phyloP scores from a whole-genome alignment of 164 flowering plant species.

The Annona squamosa region DNA sequence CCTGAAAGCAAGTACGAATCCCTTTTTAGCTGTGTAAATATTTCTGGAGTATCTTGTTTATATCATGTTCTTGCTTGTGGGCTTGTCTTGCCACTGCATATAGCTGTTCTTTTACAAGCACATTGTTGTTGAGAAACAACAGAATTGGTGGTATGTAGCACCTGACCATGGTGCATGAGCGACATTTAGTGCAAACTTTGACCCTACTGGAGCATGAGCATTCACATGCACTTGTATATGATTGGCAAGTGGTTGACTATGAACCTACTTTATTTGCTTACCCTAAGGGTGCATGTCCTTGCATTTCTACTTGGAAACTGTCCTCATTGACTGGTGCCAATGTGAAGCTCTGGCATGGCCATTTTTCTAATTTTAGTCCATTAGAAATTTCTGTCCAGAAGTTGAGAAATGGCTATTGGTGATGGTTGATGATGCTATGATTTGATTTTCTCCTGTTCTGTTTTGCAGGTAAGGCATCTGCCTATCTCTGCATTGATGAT shows the following conservation, averaged over 20 bases:
- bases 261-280: too few relatives aligned
- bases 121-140: background rate
- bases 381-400: too few relatives aligned
- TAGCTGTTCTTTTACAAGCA: background rate
- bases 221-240: too few relatives aligned
- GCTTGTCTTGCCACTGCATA: background rate
- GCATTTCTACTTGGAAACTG: too few relatives aligned
- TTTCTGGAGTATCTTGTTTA: constrained; percentile 1
- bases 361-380: too few relatives aligned
- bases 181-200: too few relatives aligned
- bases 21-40: background rate
- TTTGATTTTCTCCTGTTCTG: constrained; percentile 10
- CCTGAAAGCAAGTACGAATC: constrained; percentile 55
- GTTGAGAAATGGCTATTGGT: too few relatives aligned
- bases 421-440: background rate
- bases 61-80: background rate
- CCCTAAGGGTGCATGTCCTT: too few relatives aligned
- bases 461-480: constrained; percentile 55
- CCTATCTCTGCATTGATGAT: constrained; percentile 43
- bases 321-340: too few relatives aligned
- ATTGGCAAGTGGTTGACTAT: too few relatives aligned
- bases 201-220: too few relatives aligned
- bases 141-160: background rate
- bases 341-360: too few relatives aligned
- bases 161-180: background rate